These are phyloP conservation scores for Vigna unguiculata DNA, from an alignment of 306 rosid species.

Conservation along the genomic window DNA sequence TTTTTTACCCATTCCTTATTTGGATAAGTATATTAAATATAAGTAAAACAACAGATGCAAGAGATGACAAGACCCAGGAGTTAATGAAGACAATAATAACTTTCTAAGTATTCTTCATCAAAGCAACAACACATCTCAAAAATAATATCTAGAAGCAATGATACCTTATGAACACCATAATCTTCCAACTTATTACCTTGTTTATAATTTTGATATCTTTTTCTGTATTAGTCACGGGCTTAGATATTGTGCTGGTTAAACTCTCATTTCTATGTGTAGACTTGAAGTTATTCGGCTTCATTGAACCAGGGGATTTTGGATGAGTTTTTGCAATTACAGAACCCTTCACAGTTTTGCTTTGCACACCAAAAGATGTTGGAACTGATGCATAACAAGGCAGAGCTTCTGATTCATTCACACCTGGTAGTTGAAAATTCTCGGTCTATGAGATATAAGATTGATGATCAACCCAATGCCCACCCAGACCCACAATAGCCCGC, in stretches of 20 bases:
- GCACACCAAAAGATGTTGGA: conserved; percentile 47
- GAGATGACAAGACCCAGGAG: conserved; percentile 6
- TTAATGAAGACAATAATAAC: neutral
- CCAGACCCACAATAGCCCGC: conserved; percentile 51
- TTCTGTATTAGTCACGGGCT: conserved; percentile 43
- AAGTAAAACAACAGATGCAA: neutral
- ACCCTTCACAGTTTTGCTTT: conserved; percentile 47
- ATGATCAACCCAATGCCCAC: conserved; percentile 53
- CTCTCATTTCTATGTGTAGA: conserved; percentile 46
- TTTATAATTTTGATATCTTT: conserved; percentile 44
- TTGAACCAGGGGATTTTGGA: conserved; percentile 46
- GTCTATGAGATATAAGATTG: conserved; percentile 58
- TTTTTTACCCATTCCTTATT: neutral
- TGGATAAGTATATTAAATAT: neutral
- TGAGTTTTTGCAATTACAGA: conserved; percentile 44
- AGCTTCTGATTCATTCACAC: conserved; percentile 60
- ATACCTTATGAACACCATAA: conserved; percentile 18
- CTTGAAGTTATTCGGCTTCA: conserved; percentile 48
- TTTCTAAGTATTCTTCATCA: conserved; percentile 3
- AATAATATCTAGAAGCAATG: conserved; percentile 22
- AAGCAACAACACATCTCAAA: conserved; percentile 36
- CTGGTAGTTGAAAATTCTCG: conserved; percentile 60
- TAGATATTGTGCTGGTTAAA: conserved; percentile 46
- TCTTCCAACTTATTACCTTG: conserved; percentile 57
- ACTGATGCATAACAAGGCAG: conserved; percentile 54